Evolutionary conservation across 805 yeast species (phyloP).

Genomic region (Torulaspora indica): DNA sequence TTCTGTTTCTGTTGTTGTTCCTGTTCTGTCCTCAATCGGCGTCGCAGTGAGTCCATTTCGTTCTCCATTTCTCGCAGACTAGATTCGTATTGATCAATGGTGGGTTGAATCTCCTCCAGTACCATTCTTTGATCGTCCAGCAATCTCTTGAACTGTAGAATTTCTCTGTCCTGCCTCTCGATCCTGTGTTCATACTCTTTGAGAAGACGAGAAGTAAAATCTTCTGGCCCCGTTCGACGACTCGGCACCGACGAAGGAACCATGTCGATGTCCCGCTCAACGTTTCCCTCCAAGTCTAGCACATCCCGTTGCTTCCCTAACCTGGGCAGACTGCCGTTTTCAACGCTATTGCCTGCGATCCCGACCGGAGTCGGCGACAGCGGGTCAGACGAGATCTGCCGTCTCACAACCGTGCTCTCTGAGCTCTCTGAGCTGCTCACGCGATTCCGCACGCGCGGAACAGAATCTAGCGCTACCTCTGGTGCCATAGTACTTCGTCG

Average conservation of each 20-base stretch:
- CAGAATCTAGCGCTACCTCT: constrained; percentile 1
- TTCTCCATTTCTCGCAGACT: constrained; percentile 34
- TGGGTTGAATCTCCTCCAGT: constrained; percentile 33
- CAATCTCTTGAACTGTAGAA: constrained; percentile 26
- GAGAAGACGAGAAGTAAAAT: constrained; percentile 4
- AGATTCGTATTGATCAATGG: constrained; percentile 31
- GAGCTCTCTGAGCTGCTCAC: constrained; percentile 18
- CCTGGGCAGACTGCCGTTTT: background rate
- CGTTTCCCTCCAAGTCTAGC: background rate
- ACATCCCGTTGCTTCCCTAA: background rate
- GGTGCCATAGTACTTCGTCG: constrained; percentile 5
- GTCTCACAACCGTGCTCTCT: constrained; percentile 18
- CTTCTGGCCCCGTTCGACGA: constrained; percentile 1
- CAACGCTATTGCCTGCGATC: constrained; percentile 3
- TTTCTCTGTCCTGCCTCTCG: constrained; percentile 22
- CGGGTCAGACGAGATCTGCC: constrained; percentile 9
- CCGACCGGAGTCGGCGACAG: constrained; percentile 15
- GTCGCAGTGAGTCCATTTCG: constrained; percentile 22
- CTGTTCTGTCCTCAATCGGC: constrained; percentile 26
- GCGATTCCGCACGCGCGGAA: constrained; percentile 5
- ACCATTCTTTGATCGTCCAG: constrained; percentile 33
- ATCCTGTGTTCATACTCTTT: constrained; percentile 16
- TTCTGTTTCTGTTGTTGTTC: constrained; percentile 27
- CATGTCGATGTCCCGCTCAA: constrained; percentile 16
- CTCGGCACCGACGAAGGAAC: constrained; percentile 13